Evolutionary conservation across 2,329 filamentous ascomycete genomes (phyloP), one percentile per base, ranked within the genome.

Genomic region (Hymenoscyphus linearis): DNA sequence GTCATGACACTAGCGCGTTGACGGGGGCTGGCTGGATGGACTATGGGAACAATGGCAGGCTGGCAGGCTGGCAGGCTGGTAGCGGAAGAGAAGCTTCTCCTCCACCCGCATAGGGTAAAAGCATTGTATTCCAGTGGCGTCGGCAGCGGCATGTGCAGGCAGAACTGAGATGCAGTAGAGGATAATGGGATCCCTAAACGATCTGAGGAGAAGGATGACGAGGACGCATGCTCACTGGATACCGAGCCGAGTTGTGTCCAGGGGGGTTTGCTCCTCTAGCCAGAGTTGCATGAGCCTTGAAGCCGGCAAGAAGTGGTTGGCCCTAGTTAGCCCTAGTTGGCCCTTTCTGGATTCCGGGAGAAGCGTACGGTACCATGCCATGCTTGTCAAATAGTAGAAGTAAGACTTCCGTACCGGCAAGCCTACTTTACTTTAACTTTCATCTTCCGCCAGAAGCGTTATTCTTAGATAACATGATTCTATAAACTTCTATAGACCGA

Each of bases 171-270:
- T 50, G 44, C 44, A 50, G 40, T n/a, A 47, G 44, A 18, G 44
- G 13, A 50, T 18, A n/a, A 44, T 16, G 22, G 37, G 37, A 44
- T 44, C 37, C 44, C 44, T 22, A n/a, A 50, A 31, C 22, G 44
- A 50, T 50, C 44, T 22, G 44, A 50, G 44, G 44, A 50, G 44
- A 25, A 50, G 44, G 44, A 50, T 50, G 44, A 18, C 44, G 56
- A 31, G 40, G 14, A 37, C n/a, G 40, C 31, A 44, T 26, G 56
- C 44, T 12, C 34, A 58, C 56, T 58, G 56, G 56, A 58, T 58
- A 58, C 56, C 56, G 56, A 58, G 37, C 40, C 56, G 56, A 58
- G 16, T 22, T 22, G 26, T n/a, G 16, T 10, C n/a, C 44, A 50
- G 44, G 44, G 44, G 44, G 22, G 44, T 31, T 31, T 3, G 31